Evolutionary conservation across 106 monocot genomes (phyloP).

Genomic region (Dioscorea zingiberensis): DNA sequence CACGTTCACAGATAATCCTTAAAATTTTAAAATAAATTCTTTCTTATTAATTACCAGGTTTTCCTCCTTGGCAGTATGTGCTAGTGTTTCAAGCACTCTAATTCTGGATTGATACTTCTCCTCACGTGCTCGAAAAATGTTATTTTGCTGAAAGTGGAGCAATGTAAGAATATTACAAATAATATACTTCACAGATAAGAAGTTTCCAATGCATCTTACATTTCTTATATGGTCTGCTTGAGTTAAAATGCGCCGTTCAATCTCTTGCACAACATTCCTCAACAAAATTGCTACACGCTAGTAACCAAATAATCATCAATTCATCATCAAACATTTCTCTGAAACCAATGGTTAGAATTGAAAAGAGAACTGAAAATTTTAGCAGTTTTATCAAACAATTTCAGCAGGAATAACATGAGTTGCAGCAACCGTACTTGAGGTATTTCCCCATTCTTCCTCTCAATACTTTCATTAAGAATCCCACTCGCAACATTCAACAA

Average conservation of each 20-base stretch:
- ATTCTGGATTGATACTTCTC: conserved; percentile 79
- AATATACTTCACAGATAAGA: neutral
- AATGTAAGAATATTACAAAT: neutral
- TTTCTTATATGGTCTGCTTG: conserved; percentile 77
- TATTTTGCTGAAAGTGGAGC: conserved; percentile 45
- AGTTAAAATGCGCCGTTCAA: conserved; percentile 71
- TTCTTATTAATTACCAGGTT: conserved; percentile 18
- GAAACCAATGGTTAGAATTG: neutral
- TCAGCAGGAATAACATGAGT: no score
- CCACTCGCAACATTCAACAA: conserved; percentile 49
- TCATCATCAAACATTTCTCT: neutral
- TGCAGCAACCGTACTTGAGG: conserved; percentile 82
- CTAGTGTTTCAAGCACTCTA: conserved; percentile 68
- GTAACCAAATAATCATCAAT: conserved; percentile 1
- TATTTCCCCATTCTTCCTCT: conserved; percentile 67
- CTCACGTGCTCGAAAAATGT: conserved; percentile 59
- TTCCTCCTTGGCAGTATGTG: conserved; percentile 46
- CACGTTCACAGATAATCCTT: neutral
- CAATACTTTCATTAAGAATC: conserved; percentile 72
- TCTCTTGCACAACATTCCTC: conserved; percentile 69
- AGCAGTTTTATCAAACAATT: neutral
- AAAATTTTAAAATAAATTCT: neutral
- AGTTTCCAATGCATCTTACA: conserved; percentile 30
- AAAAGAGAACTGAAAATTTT: neutral
- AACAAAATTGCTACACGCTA: conserved; percentile 65